Conservation (phyloP, 768 basidiomycete genomes). For the Mycena metata region DNA sequence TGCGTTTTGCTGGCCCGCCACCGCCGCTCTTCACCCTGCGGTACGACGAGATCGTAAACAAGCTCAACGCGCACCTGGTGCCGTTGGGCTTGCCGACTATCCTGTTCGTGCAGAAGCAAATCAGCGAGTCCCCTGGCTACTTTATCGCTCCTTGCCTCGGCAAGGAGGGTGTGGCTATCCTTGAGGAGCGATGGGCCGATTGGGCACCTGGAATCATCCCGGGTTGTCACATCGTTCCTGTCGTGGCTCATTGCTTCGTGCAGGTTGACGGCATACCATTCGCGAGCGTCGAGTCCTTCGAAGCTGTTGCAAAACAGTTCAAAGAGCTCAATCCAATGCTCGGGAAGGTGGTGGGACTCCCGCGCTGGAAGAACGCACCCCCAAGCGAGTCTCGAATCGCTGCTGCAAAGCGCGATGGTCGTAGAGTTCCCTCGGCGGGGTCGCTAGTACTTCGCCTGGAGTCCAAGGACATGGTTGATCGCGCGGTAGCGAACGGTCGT, state of each 20-base stretch:
- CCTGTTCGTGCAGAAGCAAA: too few relatives aligned
- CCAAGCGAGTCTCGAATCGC: conserved; percentile 5
- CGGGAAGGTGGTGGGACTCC: not conserved
- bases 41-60: too few relatives aligned
- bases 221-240: not conserved
- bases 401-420: too few relatives aligned
- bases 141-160: too few relatives aligned
- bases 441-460: conserved; percentile 5
- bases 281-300: not conserved
- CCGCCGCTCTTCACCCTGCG: too few relatives aligned
- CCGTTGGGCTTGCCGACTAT: too few relatives aligned
- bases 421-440: not conserved
- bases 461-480: not conserved
- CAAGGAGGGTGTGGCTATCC: not conserved
- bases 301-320: not conserved
- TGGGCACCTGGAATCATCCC: not conserved
- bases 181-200: conserved; percentile 2
- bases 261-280: conserved; percentile 16
- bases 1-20: conserved; percentile 17
- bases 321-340: conserved; percentile 11
- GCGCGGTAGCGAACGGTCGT: too few relatives aligned
- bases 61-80: too few relatives aligned
- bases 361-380: conserved; percentile 1
- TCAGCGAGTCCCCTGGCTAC: too few relatives aligned
- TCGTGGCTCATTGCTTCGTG: conserved; percentile 7